Base-by-base conservation (phyloP, 75 land plant genomes). In the Ceratopteris richardii region DNA sequence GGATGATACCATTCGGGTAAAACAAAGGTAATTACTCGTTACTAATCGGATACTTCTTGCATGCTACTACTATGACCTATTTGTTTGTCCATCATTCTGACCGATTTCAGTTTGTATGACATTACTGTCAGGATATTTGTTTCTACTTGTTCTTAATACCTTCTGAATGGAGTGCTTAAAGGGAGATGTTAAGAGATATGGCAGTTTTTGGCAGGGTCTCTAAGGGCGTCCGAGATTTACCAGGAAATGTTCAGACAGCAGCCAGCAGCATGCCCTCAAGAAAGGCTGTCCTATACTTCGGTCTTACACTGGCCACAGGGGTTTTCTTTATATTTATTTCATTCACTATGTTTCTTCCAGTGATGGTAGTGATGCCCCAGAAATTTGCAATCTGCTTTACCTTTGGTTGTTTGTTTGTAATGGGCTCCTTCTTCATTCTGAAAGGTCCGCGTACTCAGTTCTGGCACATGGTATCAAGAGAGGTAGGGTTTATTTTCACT, bases 301-400 rank as follows among this genome's bases (percentile, higher is more conserved):
- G 81, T 0, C 51, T 95, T 20, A 54, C 90, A 53, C 66, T 90
- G 65, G 96, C 90, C 28, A 72, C 74, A 27, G 99, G 99, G 24
- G 72, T 82, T 13, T 95, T 95, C 77, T 84, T 95, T 64, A 50
- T 90, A 36, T 86, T 95, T 66, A 81, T 95, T 62, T 85, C 97
- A 28, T 90, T 95, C 70, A 74, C 81, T 26, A 73, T 95, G 84
- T 95, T 95, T 53, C 92, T 95, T 36, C 97, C 99, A 0, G 83
- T 90, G 58, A 95, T 95, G 80, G 99, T 86, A 22, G 58, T 95
- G 65, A 69, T 95, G 83, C 99, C 99, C 41, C 99, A 95, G 64
- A 95, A 95, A 53, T 95, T 95, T 63, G 96, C 99, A 1, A 72
- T 90, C 44, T 86, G 86, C 66, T 95, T 95, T 55, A 95, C 99